phyloP scores from a whole-genome alignment of 179 eudicot genomes.

The Beta macrorhiza region DNA sequence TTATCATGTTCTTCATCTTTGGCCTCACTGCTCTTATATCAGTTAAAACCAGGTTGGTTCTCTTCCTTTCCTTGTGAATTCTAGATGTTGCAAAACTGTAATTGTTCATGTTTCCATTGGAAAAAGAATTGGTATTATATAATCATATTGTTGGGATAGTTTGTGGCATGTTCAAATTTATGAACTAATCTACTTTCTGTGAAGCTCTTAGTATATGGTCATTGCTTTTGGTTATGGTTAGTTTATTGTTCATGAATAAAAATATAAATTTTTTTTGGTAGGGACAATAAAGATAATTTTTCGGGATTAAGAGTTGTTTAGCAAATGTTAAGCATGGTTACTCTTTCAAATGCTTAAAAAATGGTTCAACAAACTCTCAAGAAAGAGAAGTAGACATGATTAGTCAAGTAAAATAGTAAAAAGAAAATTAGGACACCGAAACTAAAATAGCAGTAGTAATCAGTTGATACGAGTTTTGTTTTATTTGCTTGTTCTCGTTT shows the following conservation, averaged over 20 bases:
- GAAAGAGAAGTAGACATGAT: not conserved
- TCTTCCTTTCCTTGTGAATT: constrained; percentile 9
- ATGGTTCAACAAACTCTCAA: not conserved
- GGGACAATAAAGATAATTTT: constrained; percentile 6
- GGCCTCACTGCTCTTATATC: constrained; percentile 63
- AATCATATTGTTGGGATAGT: constrained; percentile 13
- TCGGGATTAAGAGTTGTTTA: not conserved
- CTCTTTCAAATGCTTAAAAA: not conserved
- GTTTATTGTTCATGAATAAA: constrained; percentile 1
- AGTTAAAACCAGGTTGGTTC: constrained; percentile 67
- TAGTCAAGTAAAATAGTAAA: constrained; percentile 4
- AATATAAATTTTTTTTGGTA: constrained; percentile 10
- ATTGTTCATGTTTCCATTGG: not conserved
- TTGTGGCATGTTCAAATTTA: constrained; percentile 12
- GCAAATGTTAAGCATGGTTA: constrained; percentile 5
- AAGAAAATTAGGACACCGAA: not conserved
- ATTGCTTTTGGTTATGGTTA: constrained; percentile 1
- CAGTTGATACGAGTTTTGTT: not conserved
- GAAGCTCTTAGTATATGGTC: constrained; percentile 7
- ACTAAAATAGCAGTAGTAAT: not conserved
- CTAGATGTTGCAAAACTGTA: constrained; percentile 3
- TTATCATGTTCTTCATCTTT: constrained; percentile 84
- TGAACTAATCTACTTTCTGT: constrained; percentile 11
- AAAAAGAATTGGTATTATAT: not conserved
- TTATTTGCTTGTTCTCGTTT: not conserved